phyloP scores from a whole-genome alignment of 2,329 filamentous ascomycete genomes.

The Colletotrichum ledebouriae region DNA sequence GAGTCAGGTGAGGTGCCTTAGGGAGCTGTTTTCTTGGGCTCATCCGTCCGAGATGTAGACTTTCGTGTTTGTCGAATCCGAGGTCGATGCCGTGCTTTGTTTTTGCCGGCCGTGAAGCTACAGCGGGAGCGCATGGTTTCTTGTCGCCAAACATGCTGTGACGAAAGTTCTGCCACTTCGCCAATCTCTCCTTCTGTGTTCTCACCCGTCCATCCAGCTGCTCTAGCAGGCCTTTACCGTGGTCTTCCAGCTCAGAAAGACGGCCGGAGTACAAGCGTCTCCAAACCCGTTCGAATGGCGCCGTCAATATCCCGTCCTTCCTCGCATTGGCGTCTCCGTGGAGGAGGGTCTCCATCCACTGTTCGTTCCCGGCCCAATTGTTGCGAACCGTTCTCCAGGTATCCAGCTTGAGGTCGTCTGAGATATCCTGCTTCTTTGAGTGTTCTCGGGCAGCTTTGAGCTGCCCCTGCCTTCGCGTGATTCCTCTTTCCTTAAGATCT shows the following conservation, averaged over 20 bases:
- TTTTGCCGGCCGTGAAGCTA: slow-evolving; percentile 45
- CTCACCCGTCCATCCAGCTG: slow-evolving; percentile 78
- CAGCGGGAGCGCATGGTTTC: slow-evolving; percentile 45
- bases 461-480: slow-evolving; percentile 67
- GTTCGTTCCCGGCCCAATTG: slow-evolving; percentile 84
- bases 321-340: slow-evolving; percentile 71
- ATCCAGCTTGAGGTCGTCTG: slow-evolving; percentile 59
- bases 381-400: slow-evolving; percentile 74
- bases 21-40: slow-evolving; percentile 48
- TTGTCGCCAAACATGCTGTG: slow-evolving; percentile 57
- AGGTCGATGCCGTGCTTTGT: slow-evolving; percentile 63
- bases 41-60: slow-evolving; percentile 57
- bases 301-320: slow-evolving; percentile 74
- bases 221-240: slow-evolving; percentile 69
- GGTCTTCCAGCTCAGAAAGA: slow-evolving; percentile 68
- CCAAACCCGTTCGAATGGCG: slow-evolving; percentile 80
- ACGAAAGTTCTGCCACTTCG: slow-evolving; percentile 80
- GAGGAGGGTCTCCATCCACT: slow-evolving; percentile 80
- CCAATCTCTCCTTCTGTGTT: slow-evolving; percentile 75
- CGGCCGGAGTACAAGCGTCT: slow-evolving; percentile 71
- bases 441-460: slow-evolving; percentile 51
- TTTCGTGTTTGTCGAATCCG: slow-evolving; percentile 66
- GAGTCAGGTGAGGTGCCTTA: slow-evolving; percentile 47
- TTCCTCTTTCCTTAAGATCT: slow-evolving; percentile 70
- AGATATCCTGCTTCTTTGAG: slow-evolving; percentile 45